These are phyloP conservation scores for Amphibolis antarctica DNA, from an alignment of 106 monocot genomes.

Conservation along the genomic window DNA sequence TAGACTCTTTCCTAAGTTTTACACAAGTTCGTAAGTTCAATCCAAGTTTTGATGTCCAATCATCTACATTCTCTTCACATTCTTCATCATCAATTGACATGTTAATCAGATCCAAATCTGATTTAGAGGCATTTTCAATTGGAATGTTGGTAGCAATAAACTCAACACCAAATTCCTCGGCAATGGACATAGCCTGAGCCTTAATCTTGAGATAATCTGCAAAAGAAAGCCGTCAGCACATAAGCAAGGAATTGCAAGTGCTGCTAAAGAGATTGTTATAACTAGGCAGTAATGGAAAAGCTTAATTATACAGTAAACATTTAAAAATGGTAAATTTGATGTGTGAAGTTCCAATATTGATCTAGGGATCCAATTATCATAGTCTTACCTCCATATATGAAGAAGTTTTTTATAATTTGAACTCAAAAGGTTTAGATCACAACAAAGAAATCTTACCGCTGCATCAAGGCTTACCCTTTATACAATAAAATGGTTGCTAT, in stretches of 20 bases:
- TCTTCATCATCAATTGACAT: conserved; percentile 72
- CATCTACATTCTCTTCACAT: conserved; percentile 43
- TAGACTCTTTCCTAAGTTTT: conserved; percentile 45
- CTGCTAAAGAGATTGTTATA: not conserved
- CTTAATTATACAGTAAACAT: too few species aligned
- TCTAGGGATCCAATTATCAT: too few species aligned
- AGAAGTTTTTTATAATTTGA: too few species aligned
- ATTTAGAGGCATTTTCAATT: conserved; percentile 43
- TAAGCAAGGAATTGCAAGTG: not conserved
- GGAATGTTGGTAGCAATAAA: conserved; percentile 32
- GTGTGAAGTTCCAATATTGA: too few species aligned
- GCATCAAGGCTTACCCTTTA: too few species aligned
- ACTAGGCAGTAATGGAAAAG: too few species aligned
- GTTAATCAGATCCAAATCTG: conserved; percentile 57
- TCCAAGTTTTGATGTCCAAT: conserved; percentile 86
- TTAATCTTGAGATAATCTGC: conserved; percentile 86
- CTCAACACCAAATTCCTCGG: conserved; percentile 45
- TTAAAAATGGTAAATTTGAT: too few species aligned
- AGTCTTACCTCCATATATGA: too few species aligned
- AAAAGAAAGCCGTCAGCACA: not conserved
- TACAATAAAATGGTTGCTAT: too few species aligned
- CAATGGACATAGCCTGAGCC: conserved; percentile 49
- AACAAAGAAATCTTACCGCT: too few species aligned
- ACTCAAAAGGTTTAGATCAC: too few species aligned
- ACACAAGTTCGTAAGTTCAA: conserved; percentile 53